A percentile compares a stretch with the other conserved stretches of the same genome.
phyloP scores from a whole-genome alignment of 139 green algal genomes.

The Haematococcus sp. region DNA sequence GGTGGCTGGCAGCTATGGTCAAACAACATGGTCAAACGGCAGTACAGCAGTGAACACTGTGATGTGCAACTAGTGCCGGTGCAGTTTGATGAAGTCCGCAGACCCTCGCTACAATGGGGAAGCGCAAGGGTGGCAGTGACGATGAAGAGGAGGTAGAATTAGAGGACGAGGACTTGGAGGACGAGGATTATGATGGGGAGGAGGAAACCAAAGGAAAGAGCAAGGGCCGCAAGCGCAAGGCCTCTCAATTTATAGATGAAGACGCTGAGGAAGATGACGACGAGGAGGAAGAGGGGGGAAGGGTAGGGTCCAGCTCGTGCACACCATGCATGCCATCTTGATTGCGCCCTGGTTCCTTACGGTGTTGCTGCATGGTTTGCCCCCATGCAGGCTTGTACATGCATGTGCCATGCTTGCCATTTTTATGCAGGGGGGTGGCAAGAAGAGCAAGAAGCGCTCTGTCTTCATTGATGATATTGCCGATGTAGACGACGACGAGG shows the following conservation, averaged over 20 bases:
- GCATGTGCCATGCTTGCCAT: background rate
- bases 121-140: background rate
- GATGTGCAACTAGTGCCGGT: too few species aligned
- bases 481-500: conserved; percentile 80
- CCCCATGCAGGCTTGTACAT: background rate
- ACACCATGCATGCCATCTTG: background rate
- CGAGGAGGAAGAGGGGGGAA: conserved; percentile 19
- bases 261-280: conserved; percentile 74
- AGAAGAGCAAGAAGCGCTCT: conserved; percentile 36
- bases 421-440: conserved; percentile 1
- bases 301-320: background rate
- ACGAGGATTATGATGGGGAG: conserved; percentile 30
- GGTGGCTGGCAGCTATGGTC: too few species aligned
- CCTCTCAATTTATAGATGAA: conserved; percentile 66
- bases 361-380: background rate
- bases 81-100: too few species aligned
- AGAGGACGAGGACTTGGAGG: conserved; percentile 26
- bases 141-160: background rate
- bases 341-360: background rate
- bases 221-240: conserved; percentile 17
- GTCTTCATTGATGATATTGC: conserved; percentile 90
- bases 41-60: too few species aligned
- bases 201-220: conserved; percentile 32
- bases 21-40: too few species aligned
- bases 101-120: too few species aligned